Evolutionary conservation across 495 filamentous ascomycete species (phyloP).

Genomic region (Penicillium verhagenii): DNA sequence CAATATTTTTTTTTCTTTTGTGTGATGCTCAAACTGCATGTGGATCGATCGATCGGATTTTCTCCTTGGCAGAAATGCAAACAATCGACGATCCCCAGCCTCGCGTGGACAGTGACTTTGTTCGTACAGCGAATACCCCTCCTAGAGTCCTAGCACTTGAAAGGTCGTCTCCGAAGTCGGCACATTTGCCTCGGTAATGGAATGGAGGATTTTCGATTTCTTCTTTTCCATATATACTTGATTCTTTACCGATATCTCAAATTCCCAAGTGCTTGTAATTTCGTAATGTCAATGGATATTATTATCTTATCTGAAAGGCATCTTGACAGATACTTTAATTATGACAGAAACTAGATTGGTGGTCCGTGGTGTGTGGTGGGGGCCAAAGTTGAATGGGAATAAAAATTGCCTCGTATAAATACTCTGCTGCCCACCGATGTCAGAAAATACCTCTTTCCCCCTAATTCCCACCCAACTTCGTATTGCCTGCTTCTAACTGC

Average conservation of each 20-base stretch:
- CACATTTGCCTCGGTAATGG: too few relatives aligned
- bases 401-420: slow-evolving; percentile 12
- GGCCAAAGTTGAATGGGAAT: slow-evolving; percentile 1
- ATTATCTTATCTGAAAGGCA: background rate
- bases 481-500: background rate
- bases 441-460: background rate
- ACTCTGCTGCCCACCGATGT: background rate
- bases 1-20: too few relatives aligned
- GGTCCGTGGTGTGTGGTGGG: background rate
- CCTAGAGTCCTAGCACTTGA: too few relatives aligned
- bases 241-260: too few relatives aligned
- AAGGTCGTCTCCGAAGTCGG: background rate
- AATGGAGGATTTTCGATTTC: too few relatives aligned
- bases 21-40: background rate
- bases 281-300: background rate
- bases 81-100: background rate
- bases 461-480: background rate
- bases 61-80: background rate
- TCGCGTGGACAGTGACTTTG: too few relatives aligned
- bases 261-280: too few relatives aligned
- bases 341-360: too few relatives aligned
- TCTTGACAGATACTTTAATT: background rate
- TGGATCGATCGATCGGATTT: background rate
- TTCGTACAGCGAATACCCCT: too few relatives aligned
- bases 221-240: too few relatives aligned